phyloP scores from a whole-genome alignment of 129 eudicot species.

The Chrysanthemum seticuspe region DNA sequence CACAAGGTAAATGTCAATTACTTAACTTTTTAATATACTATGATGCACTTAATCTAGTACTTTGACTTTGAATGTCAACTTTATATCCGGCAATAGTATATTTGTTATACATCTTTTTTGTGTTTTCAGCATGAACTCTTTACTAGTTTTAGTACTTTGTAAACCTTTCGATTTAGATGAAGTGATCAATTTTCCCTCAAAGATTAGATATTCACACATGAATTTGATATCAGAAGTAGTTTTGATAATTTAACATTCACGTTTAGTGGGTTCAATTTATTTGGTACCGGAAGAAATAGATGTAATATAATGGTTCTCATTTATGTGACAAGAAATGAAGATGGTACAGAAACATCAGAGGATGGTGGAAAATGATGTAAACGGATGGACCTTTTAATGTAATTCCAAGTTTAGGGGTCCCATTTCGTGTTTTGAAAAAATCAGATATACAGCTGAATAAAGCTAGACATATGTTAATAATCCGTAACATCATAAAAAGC shows the following conservation, averaged over 20 bases:
- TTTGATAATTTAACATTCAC: background rate
- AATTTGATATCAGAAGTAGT: background rate
- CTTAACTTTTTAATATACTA: background rate
- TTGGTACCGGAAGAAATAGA: no score
- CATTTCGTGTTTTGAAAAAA: background rate
- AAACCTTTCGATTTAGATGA: background rate
- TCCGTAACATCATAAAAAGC: no score
- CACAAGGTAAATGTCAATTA: constrained; percentile 47
- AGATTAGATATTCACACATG: background rate
- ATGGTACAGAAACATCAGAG: background rate
- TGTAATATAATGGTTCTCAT: background rate
- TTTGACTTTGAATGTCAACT: constrained; percentile 2
- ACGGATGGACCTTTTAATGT: background rate
- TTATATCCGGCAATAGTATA: constrained; percentile 7
- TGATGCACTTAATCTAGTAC: background rate
- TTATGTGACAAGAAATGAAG: background rate
- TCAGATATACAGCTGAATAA: background rate
- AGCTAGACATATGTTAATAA: no score
- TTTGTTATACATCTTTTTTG: background rate
- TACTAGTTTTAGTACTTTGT: background rate
- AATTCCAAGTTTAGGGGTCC: no score
- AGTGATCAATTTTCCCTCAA: background rate
- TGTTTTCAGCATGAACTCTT: background rate
- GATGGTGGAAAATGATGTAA: background rate
- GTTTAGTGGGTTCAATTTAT: background rate